A percentile compares a stretch with the other conserved stretches of the same genome.
These are phyloP conservation scores for Aureobasidium lini DNA, from an alignment of 2,329 filamentous ascomycete species.

Conservation along the genomic window DNA sequence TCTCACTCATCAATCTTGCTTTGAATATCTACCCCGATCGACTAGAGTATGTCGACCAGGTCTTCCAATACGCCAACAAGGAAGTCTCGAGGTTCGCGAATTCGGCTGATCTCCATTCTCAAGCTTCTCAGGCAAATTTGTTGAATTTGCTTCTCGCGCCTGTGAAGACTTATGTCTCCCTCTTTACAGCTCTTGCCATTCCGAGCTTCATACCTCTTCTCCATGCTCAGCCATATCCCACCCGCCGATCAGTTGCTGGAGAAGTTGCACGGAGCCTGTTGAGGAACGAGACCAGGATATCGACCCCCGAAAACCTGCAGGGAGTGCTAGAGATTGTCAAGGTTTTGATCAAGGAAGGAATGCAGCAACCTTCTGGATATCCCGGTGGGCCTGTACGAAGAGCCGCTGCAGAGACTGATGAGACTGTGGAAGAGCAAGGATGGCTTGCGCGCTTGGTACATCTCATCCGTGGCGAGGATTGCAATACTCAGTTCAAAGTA, in stretches of 20 bases:
- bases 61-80: conserved; percentile 76
- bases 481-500: conserved; percentile 85
- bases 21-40: conserved; percentile 91
- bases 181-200: conserved; percentile 91
- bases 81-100: conserved; percentile 87
- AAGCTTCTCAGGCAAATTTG: conserved; percentile 78
- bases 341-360: conserved; percentile 88
- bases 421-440: conserved; percentile 96
- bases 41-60: conserved; percentile 91
- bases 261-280: conserved; percentile 80
- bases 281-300: conserved; percentile 71
- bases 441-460: conserved; percentile 93
- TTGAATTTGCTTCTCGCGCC: conserved; percentile 86
- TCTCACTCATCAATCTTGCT: conserved; percentile 88
- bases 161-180: conserved; percentile 79
- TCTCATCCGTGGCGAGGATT: conserved; percentile 72
- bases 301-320: conserved; percentile 70
- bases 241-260: conserved; percentile 80
- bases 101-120: conserved; percentile 89
- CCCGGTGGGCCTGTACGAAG: conserved; percentile 68
- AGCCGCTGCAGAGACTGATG: conserved; percentile 79
- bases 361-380: conserved; percentile 71
- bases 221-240: conserved; percentile 87
- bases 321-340: conserved; percentile 82
- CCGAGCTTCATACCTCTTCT: conserved; percentile 87